A percentile compares a stretch with the other conserved stretches of the same genome.
These are phyloP conservation scores for Populus tomentosa DNA, from an alignment of 441 rosid species.

Conservation along the genomic window DNA sequence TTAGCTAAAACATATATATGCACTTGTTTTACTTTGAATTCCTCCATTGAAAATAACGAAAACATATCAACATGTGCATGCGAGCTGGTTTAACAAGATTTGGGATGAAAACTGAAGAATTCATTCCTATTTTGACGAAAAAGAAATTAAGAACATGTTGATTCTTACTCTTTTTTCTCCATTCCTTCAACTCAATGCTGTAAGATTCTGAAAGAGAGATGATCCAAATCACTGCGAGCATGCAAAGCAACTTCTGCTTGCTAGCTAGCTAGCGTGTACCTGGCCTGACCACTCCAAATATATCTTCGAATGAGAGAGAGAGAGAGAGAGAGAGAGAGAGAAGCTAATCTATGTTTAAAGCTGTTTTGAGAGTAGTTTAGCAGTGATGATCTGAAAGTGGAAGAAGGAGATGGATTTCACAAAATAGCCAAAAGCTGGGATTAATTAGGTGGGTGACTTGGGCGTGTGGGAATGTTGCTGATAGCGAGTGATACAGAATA, in stretches of 20 bases:
- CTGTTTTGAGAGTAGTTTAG: background rate
- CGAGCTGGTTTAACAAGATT: background rate
- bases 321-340: background rate
- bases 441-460: slow-evolving; percentile 2
- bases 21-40: background rate
- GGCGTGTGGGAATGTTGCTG: slow-evolving; percentile 10
- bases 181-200: background rate
- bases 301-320: background rate
- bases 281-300: background rate
- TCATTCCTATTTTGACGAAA: background rate
- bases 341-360: background rate
- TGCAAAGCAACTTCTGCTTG: background rate
- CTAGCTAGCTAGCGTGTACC: background rate
- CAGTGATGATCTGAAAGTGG: background rate
- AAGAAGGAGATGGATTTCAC: background rate
- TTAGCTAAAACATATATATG: background rate
- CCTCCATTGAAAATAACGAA: background rate
- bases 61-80: background rate
- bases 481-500: background rate
- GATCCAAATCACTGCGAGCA: background rate
- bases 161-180: background rate
- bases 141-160: background rate
- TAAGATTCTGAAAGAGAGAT: background rate
- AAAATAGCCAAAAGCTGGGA: background rate
- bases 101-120: background rate